Evolutionary conservation across 2,329 filamentous ascomycete species (phyloP), one percentile per base, ranked within the genome.

Genomic region (Calonectria naviculata): DNA sequence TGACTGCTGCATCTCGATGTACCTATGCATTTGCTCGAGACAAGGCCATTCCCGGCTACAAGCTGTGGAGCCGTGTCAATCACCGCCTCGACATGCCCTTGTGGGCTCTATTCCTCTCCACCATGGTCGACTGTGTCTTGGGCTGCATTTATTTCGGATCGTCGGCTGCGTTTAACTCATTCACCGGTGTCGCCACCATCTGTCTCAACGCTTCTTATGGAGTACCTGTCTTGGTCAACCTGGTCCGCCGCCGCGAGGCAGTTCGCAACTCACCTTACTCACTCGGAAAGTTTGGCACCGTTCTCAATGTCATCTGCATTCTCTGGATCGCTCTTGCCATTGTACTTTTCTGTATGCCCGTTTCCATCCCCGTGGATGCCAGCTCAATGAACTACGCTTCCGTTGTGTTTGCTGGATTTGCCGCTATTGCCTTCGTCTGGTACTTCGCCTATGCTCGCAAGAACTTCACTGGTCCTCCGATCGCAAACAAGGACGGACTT

Each of bases 101-200:
- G 1, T 91, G 87, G 85, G 93, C 91, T 1, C 86, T 95, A 8
- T 84, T 91, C 4, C 86, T 95, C 2, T 94, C 93, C 0, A 92
- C 93, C 0, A 79, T 87, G 0, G 89, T 95, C 49, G 91, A 93
- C 80, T 93, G 90, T 75, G 83, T 95, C 13, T 87, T 95, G 0
- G 93, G 93, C 0, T 87, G 94, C 74, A 95, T 95, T 81, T 95
- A 94, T 84, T 94, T 95, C 74, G 94, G 94, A 12, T 93, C 91
- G 1, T 89, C 90, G 0, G 92, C 93, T 0, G 94, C 94, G 0
- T 95, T 95, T 85, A 93, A 93, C 85, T 92, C 91, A 12, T 95
- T 95, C 82, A 95, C 93, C 0, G 93, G 93, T 31, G 93, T 95
- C 1, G 93, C 93, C 1, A 95, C 93, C 5, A 95, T 95, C 79